Evolutionary conservation across 2,329 filamentous ascomycete genomes (phyloP).

Genomic region (Magnaporthiopsis poae): DNA sequence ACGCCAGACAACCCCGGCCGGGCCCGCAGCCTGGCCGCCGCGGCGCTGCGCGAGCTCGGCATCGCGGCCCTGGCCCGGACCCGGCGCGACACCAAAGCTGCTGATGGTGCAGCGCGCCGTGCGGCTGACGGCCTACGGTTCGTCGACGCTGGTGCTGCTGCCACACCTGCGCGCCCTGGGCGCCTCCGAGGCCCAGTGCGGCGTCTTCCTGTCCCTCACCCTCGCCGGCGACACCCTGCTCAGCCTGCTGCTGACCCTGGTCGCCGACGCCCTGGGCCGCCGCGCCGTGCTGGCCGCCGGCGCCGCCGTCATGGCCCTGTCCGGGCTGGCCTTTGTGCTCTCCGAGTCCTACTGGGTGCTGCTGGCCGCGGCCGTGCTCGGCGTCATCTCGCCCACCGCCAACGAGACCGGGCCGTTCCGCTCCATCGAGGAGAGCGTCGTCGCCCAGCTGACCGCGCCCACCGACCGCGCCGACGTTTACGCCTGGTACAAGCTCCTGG

Average conservation of each 20-base stretch:
- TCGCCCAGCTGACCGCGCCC: slow-evolving; percentile 44
- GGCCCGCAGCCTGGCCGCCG: neutral
- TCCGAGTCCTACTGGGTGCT: slow-evolving; percentile 48
- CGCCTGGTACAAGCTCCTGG: slow-evolving; percentile 51
- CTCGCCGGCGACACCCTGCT: slow-evolving; percentile 49
- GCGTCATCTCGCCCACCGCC: slow-evolving; percentile 55
- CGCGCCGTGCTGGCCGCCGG: slow-evolving; percentile 43
- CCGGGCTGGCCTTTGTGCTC: slow-evolving; percentile 45
- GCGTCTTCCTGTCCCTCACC: slow-evolving; percentile 57
- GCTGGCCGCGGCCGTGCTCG: slow-evolving; percentile 46
- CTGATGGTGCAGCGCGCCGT: slow-evolving; percentile 50
- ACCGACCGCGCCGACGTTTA: slow-evolving; percentile 44
- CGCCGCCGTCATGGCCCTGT: slow-evolving; percentile 43
- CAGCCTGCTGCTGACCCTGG: slow-evolving; percentile 47
- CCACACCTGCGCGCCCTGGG: slow-evolving; percentile 42
- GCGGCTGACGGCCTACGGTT: slow-evolving; percentile 54
- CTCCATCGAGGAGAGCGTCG: slow-evolving; percentile 50
- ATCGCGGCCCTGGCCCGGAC: slow-evolving; percentile 32
- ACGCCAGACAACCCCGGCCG: neutral
- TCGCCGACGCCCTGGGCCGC: slow-evolving; percentile 47
- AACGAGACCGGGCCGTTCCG: slow-evolving; percentile 56
- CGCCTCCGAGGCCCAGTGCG: slow-evolving; percentile 42
- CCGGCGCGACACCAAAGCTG: slow-evolving; percentile 43
- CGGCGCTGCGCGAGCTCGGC: slow-evolving; percentile 28
- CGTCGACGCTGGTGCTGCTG: slow-evolving; percentile 47